phyloP scores from a whole-genome alignment of 2,329 filamentous ascomycete genomes.

The Cladosporium sp. region DNA sequence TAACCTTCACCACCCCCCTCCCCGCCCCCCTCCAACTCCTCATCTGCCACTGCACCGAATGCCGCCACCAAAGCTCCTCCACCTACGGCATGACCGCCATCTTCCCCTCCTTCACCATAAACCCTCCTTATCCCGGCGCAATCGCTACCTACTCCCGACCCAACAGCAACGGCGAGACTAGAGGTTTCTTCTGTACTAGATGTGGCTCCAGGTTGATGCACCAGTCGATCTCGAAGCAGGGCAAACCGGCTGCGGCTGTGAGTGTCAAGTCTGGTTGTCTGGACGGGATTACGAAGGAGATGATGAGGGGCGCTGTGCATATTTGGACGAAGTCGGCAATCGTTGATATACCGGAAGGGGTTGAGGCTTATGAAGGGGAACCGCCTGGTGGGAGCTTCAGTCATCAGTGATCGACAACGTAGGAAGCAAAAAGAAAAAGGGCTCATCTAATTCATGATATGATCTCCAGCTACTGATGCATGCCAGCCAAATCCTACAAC shows the following conservation, averaged over 20 bases:
- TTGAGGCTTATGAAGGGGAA: conserved; percentile 15
- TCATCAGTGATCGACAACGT: not conserved
- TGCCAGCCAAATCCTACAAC: conserved; percentile 18
- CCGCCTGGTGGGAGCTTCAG: conserved; percentile 18
- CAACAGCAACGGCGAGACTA: not conserved
- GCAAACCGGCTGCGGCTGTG: not conserved
- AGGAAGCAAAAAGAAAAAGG: not conserved
- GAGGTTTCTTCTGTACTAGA: conserved; percentile 15
- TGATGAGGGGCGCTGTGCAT: conserved; percentile 17
- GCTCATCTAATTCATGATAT: not conserved
- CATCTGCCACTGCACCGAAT: conserved; percentile 22
- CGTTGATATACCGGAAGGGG: conserved; percentile 14
- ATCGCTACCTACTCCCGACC: conserved; percentile 12
- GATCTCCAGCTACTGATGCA: not conserved
- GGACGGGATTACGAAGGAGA: conserved; percentile 6
- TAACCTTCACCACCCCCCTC: conserved; percentile 17
- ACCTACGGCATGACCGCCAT: conserved; percentile 20
- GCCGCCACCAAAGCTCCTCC: conserved; percentile 21
- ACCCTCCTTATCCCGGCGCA: not conserved
- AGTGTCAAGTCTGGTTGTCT: conserved; percentile 15
- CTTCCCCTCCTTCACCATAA: conserved; percentile 17
- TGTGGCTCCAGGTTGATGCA: conserved; percentile 18
- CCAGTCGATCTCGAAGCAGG: conserved; percentile 5
- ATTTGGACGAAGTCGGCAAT: conserved; percentile 19
- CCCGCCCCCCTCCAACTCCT: conserved; percentile 3